Conservation (phyloP, 768 basidiomycete genomes). For the Tulasnella sp. region DNA sequence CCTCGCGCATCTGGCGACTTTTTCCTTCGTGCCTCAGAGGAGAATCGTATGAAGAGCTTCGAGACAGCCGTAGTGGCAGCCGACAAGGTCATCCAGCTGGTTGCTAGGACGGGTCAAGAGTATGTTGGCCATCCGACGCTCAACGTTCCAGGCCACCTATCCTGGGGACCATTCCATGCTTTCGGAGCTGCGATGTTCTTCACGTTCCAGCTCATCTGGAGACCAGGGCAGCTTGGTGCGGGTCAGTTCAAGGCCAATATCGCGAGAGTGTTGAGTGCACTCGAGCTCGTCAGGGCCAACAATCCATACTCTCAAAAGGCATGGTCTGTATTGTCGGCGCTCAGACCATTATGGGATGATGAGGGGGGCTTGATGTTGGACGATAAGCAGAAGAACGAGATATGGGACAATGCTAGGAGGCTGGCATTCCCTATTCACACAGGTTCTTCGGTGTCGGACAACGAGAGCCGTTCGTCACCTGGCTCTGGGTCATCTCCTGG, state of each 20-base stretch:
- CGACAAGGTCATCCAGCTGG: constrained; percentile 64
- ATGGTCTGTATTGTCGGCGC: neutral
- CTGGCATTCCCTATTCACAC: neutral
- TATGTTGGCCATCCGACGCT: constrained; percentile 54
- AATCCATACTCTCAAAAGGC: neutral
- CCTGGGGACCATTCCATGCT: constrained; percentile 71
- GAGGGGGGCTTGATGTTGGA: neutral
- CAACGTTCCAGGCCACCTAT: constrained; percentile 70
- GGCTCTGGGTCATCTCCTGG: neutral
- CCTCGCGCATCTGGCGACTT: constrained; percentile 5
- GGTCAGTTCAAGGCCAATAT: constrained; percentile 65
- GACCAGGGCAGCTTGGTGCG: constrained; percentile 68
- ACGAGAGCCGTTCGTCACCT: neutral
- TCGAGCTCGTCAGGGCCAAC: neutral
- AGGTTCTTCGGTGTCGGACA: neutral
- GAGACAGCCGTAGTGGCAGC: constrained; percentile 66
- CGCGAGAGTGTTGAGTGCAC: constrained; percentile 32
- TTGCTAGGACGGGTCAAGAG: constrained; percentile 61
- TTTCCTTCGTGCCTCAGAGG: constrained; percentile 7
- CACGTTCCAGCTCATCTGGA: constrained; percentile 74
- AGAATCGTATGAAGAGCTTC: constrained; percentile 23
- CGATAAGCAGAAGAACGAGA: neutral
- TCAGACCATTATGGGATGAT: neutral
- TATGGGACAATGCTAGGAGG: neutral
- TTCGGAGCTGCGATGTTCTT: constrained; percentile 85